A percentile compares a stretch with the other conserved stretches of the same genome.
Conservation (phyloP, 306 rosid genomes). For the Hylodesmum podocarpum region DNA sequence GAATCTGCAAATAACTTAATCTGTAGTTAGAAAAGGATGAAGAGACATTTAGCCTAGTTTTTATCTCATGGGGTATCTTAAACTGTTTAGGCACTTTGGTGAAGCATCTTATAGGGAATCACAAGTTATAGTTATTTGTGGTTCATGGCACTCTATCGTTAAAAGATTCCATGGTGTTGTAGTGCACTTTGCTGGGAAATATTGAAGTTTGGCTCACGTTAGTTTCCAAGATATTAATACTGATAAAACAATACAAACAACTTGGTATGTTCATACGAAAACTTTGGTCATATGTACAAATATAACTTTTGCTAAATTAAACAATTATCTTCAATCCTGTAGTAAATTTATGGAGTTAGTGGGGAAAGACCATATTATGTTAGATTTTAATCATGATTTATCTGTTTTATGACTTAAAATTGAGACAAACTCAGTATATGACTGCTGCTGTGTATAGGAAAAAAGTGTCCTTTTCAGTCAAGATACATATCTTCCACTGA, state of each 20-base stretch:
- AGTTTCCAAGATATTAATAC: not conserved
- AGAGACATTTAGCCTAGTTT: too few relatives aligned
- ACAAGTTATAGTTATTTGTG: not conserved
- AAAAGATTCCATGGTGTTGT: not conserved
- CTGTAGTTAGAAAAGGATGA: too few relatives aligned
- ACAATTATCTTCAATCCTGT: not conserved
- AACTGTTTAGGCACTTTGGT: not conserved
- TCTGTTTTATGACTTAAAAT: conserved; percentile 7
- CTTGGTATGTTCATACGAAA: not conserved
- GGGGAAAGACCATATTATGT: not conserved
- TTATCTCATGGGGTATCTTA: not conserved
- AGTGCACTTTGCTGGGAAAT: not conserved
- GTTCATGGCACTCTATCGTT: not conserved
- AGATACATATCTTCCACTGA: conserved; percentile 12
- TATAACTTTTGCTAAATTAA: not conserved
- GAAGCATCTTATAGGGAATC: not conserved
- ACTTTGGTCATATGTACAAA: not conserved
- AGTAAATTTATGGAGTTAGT: not conserved
- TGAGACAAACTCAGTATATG: not conserved
- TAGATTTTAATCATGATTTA: not conserved
- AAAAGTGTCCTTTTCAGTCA: not conserved
- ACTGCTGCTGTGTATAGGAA: conserved; percentile 9
- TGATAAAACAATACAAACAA: not conserved
- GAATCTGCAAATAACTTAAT: too few relatives aligned
- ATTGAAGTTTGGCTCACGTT: not conserved